Conservation (phyloP, 2,329 filamentous ascomycete species). For the Phyllosticta citrichinensis region DNA sequence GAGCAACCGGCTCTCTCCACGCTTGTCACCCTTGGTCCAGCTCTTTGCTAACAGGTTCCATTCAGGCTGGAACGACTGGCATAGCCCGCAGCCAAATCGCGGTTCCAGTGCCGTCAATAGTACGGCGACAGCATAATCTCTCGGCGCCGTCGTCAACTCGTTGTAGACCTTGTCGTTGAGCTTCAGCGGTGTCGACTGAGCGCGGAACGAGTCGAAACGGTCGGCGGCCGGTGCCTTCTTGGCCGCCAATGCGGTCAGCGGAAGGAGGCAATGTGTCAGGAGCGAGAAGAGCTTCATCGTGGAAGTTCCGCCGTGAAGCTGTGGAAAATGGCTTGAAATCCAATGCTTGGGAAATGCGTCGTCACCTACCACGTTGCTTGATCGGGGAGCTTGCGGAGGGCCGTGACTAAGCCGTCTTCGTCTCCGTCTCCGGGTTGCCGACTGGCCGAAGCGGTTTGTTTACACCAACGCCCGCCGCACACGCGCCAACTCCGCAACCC, state of each 20-base stretch:
- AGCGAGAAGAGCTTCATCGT: slow-evolving; percentile 58
- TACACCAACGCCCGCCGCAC: neutral
- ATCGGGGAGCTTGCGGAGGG: neutral
- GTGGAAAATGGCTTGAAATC: neutral
- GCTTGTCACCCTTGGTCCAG: slow-evolving; percentile 78
- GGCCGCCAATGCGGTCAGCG: slow-evolving; percentile 50
- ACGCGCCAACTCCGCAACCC: neutral
- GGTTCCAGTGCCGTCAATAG: slow-evolving; percentile 79
- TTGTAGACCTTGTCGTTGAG: slow-evolving; percentile 68
- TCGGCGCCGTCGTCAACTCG: slow-evolving; percentile 62
- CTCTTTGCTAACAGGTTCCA: slow-evolving; percentile 80
- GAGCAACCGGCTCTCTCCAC: slow-evolving; percentile 59
- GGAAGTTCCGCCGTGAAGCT: slow-evolving; percentile 15
- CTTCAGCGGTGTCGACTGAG: slow-evolving; percentile 62
- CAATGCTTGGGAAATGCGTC: neutral
- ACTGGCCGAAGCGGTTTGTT: slow-evolving; percentile 1
- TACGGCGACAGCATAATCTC: slow-evolving; percentile 75
- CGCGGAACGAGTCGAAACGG: slow-evolving; percentile 61
- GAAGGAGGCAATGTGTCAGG: slow-evolving; percentile 53
- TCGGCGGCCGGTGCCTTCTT: slow-evolving; percentile 50
- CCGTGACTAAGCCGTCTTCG: neutral
- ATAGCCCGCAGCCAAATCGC: slow-evolving; percentile 76
- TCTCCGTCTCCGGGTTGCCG: neutral
- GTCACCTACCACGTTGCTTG: slow-evolving; percentile 4
- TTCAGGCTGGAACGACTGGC: slow-evolving; percentile 85